These are phyloP conservation scores for Saccharomycopsis sp. DNA, from an alignment of 805 yeast species.

Conservation along the genomic window DNA sequence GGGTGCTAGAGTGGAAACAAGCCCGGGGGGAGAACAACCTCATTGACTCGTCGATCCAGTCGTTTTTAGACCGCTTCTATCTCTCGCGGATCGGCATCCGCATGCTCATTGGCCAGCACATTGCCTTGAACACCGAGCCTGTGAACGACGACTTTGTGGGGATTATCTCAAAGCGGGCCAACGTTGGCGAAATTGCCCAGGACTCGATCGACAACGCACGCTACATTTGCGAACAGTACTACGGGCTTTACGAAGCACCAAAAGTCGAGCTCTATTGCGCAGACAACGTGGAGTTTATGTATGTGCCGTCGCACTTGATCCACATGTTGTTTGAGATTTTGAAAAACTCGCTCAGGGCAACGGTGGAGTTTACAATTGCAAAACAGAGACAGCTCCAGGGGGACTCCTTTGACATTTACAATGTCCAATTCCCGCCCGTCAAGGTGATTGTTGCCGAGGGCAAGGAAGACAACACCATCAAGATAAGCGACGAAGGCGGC, in stretches of 20 bases:
- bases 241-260: conserved; percentile 81
- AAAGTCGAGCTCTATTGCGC: conserved; percentile 71
- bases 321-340: conserved; percentile 87
- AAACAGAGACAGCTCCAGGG: conserved; percentile 35
- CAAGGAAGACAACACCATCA: conserved; percentile 81
- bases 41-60: conserved; percentile 67
- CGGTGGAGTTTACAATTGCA: conserved; percentile 69
- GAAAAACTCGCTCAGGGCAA: conserved; percentile 81
- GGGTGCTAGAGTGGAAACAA: conserved; percentile 83
- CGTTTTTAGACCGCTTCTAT: conserved; percentile 77
- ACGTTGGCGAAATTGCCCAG: conserved; percentile 71
- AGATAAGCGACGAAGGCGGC: conserved; percentile 89
- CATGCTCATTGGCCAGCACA: conserved; percentile 91
- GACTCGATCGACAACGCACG: conserved; percentile 88
- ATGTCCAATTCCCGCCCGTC: conserved; percentile 70
- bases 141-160: conserved; percentile 67
- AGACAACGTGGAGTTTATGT: conserved; percentile 71
- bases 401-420: conserved; percentile 35
- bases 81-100: conserved; percentile 88
- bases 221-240: conserved; percentile 85
- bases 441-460: conserved; percentile 86
- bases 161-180: conserved; percentile 77
- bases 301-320: conserved; percentile 86
- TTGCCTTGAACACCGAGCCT: conserved; percentile 68
- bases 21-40: conserved; percentile 29